A percentile compares a stretch with the other conserved stretches of the same genome.
phyloP scores from a whole-genome alignment of 1,284 basidiomycete species.

The Rhodotorula glutinis region DNA sequence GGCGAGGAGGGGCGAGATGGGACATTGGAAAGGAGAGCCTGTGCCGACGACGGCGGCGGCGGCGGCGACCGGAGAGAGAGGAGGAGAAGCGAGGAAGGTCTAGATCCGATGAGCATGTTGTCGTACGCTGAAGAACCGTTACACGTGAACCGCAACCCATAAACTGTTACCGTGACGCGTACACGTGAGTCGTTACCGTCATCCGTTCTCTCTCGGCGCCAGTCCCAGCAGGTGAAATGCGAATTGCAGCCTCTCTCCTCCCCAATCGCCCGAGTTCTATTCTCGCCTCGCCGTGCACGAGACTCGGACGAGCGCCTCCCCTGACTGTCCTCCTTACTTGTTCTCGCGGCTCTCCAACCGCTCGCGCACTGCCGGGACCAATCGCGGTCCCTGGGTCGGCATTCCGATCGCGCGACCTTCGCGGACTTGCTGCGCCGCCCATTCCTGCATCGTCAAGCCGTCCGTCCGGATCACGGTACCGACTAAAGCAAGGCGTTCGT shows the following conservation, averaged over 20 bases:
- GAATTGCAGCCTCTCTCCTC: no score
- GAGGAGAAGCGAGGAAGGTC: conserved; percentile 1
- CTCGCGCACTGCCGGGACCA: conserved; percentile 5
- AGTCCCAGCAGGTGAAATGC: no score
- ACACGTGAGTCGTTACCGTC: no score
- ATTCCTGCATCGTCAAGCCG: conserved; percentile 38
- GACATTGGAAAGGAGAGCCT: conserved; percentile 12
- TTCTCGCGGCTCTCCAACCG: conserved; percentile 1
- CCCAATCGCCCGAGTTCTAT: no score
- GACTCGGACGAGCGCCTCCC: no score
- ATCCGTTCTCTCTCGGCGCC: no score
- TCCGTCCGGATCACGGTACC: conserved; percentile 41
- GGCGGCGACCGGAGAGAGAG: background rate
- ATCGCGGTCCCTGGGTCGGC: background rate
- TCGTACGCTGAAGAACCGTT: no score
- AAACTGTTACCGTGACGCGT: no score
- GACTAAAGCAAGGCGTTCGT: conserved; percentile 22
- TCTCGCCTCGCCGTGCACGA: no score
- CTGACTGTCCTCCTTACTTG: background rate
- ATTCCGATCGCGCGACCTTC: conserved; percentile 18
- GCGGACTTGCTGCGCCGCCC: conserved; percentile 29
- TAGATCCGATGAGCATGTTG: background rate
- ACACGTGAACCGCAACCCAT: no score
- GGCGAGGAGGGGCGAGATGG: conserved; percentile 27
- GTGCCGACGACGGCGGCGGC: background rate